These are phyloP conservation scores for Xylariaceae sp. DNA, from an alignment of 2,329 filamentous ascomycete species.

Conservation along the genomic window DNA sequence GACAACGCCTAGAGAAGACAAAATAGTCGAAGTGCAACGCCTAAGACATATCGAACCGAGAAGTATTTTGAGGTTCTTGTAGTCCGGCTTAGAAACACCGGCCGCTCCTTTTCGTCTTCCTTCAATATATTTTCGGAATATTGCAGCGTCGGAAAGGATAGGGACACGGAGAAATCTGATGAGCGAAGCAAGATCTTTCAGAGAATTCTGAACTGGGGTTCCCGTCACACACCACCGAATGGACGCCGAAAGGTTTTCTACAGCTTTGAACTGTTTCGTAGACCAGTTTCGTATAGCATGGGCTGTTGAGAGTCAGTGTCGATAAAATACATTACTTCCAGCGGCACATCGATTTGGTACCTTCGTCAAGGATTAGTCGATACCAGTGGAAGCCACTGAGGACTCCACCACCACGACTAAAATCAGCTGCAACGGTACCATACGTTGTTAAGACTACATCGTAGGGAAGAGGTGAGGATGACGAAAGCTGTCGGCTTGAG, in stretches of 20 bases:
- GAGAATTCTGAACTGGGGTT: conserved; percentile 33
- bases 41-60: conserved; percentile 31
- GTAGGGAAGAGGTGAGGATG: conserved; percentile 15
- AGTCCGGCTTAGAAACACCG: conserved; percentile 16
- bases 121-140: conserved; percentile 26
- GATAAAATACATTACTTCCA: background rate
- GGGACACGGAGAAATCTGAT: conserved; percentile 29
- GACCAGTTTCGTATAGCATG: conserved; percentile 30
- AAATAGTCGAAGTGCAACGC: conserved; percentile 22
- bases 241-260: conserved; percentile 24
- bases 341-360: conserved; percentile 8
- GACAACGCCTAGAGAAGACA: conserved; percentile 17
- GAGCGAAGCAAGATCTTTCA: conserved; percentile 30
- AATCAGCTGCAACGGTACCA: conserved; percentile 29
- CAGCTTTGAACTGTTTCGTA: conserved; percentile 33
- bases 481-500: conserved; percentile 17
- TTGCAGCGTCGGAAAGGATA: conserved; percentile 18
- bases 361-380: conserved; percentile 32
- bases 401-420: conserved; percentile 22
- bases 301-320: conserved; percentile 9
- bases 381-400: conserved; percentile 26
- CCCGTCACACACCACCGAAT: conserved; percentile 34
- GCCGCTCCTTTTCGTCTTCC: conserved; percentile 6
- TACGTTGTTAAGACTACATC: conserved; percentile 32
- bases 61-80: conserved; percentile 24